phyloP scores from a whole-genome alignment of 495 filamentous ascomycete genomes.

The Bryoglossum gracile region DNA sequence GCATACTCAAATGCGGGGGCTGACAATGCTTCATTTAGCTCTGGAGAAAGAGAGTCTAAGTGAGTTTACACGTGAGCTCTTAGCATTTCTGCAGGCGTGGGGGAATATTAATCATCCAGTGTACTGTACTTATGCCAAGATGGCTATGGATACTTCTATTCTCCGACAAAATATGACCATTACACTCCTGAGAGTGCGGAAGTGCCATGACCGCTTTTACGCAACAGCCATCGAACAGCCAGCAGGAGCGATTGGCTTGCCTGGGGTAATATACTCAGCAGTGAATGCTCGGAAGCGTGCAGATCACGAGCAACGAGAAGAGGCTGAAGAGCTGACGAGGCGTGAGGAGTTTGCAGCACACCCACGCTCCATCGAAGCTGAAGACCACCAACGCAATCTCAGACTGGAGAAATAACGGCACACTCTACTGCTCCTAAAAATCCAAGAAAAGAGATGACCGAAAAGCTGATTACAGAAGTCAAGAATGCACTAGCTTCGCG shows the following conservation, averaged over 20 bases:
- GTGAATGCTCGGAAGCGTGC: constrained; percentile 2
- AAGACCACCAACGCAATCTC: neutral
- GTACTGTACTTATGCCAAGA: neutral
- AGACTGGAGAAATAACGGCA: neutral
- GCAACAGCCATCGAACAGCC: neutral
- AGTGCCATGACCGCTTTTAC: constrained; percentile 1
- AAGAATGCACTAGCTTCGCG: neutral
- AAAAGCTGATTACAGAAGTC: neutral
- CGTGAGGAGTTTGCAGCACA: neutral
- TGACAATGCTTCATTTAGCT: constrained; percentile 5
- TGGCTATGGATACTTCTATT: constrained; percentile 1
- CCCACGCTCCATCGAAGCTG: neutral
- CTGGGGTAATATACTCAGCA: neutral
- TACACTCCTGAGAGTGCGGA: neutral
- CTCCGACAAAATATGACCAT: constrained; percentile 5
- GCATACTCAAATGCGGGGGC: neutral
- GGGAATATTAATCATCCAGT: constrained; percentile 3
- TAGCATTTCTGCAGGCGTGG: neutral
- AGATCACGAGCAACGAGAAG: constrained; percentile 5
- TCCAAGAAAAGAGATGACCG: constrained; percentile 3
- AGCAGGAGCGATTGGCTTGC: neutral
- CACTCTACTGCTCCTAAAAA: neutral
- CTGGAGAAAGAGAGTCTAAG: neutral
- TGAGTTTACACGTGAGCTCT: neutral
- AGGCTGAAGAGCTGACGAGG: constrained; percentile 1